phyloP scores from a whole-genome alignment of 257 asterid species.

The Scutellaria minor region DNA sequence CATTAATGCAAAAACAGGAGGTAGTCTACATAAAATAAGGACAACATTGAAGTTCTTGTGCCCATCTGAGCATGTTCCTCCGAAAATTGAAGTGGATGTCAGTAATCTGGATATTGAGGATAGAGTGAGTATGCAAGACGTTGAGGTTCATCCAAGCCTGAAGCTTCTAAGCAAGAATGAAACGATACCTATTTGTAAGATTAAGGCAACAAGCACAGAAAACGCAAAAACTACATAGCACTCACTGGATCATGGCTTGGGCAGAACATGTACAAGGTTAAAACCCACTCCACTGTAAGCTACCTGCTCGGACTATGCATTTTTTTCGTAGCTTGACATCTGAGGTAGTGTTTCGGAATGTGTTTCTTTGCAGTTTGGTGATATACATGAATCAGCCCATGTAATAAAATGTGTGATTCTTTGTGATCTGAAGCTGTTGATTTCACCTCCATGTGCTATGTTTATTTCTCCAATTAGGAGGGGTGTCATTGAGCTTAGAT shows the following conservation, averaged over 20 bases:
- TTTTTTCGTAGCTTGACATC: constrained; percentile 23
- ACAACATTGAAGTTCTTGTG: constrained; percentile 65
- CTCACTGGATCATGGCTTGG: constrained; percentile 16
- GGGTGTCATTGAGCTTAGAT: no score
- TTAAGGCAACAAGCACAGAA: constrained; percentile 52
- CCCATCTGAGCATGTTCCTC: constrained; percentile 87
- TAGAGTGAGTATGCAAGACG: constrained; percentile 57
- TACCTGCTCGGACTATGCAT: constrained; percentile 13
- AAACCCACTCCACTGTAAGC: constrained; percentile 24
- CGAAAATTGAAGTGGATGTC: constrained; percentile 80
- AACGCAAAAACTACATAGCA: constrained; percentile 31
- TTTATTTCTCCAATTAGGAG: background rate
- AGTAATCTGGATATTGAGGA: constrained; percentile 89
- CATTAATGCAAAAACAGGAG: constrained; percentile 59
- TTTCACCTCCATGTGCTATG: constrained; percentile 1
- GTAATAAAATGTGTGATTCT: constrained; percentile 30
- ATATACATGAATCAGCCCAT: background rate
- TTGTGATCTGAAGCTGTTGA: background rate
- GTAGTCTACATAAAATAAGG: constrained; percentile 59
- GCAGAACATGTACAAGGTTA: constrained; percentile 11
- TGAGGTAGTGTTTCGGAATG: constrained; percentile 16
- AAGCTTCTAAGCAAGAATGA: constrained; percentile 84
- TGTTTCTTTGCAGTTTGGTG: constrained; percentile 21
- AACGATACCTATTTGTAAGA: constrained; percentile 80
- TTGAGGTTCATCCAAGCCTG: constrained; percentile 72